Evolutionary conservation across 495 filamentous ascomycete species (phyloP), one percentile per base, ranked within the genome.

Genomic region (Elaphomyces granulatus): DNA sequence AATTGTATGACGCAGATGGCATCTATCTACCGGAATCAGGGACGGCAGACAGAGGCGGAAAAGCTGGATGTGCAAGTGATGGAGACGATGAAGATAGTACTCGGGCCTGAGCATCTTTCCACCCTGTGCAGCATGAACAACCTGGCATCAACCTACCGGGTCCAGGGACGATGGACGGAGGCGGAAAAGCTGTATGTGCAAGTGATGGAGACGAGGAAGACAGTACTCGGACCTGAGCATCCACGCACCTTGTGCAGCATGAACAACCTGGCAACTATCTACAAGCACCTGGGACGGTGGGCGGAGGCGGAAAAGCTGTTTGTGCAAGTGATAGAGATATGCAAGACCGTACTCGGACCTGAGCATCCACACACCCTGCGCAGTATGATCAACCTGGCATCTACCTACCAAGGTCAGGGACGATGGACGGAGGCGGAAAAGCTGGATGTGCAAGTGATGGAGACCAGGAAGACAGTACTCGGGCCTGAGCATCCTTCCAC

Each of bases 291-390:
- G 35, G 54, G 51, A 19, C 52, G 51, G 37, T 60, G 55, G 23
- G 20, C 51, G 30, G 58, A 65, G 20, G 60, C 63, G 0, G 59
- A 55, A 37, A 26, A 7, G 8, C 21, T 55, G 20, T 31, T 44
- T 20, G 32, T 20, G 15, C 41, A 45, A 38, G 52, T 38, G 2
- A 26, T 53, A 6, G 41, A 54, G 36, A 12, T n/a, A 35, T 43
- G 32, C 20, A 42, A 55, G 37, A 54, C 34, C 43, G 39, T 55
- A 10, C 42, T 64, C 1, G 46, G 66, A 3, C 34, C 34, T 12
- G 50, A 61, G 18, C 59, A 72, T 56, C 60, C 54, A n/a, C 1
- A 49, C 19, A 68, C 63, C 12, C 52, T 73, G 15, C 44, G n/a
- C 17, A 41, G 32, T 2, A 57, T 59, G 41, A 36, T 15, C 3